Conservation (phyloP, 176 grass and related monocot species). For the Aegilops tauschii region DNA sequence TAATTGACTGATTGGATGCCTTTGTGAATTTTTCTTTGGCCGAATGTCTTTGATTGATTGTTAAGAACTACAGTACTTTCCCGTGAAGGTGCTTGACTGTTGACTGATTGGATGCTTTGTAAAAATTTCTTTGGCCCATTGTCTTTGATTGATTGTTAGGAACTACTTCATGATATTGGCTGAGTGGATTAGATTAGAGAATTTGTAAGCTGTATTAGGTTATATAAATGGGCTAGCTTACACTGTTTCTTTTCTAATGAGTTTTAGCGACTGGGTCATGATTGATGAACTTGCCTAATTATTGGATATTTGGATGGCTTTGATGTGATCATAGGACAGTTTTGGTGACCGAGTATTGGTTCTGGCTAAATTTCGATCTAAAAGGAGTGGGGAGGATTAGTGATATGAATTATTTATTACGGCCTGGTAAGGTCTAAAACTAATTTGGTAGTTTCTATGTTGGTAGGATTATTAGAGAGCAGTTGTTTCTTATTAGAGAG, state of each 20-base stretch:
- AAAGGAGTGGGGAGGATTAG: not conserved
- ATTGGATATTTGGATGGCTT: not conserved
- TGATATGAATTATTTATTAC: not conserved
- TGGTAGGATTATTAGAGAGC: not conserved
- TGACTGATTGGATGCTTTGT: not conserved
- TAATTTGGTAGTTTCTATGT: not conserved
- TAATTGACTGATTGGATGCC: not conserved
- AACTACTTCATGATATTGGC: not conserved
- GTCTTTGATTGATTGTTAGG: not conserved
- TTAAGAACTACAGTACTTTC: not conserved
- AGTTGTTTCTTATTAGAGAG: not conserved
- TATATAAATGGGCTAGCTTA: not conserved
- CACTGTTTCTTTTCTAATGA: not conserved
- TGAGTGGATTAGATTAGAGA: not conserved
- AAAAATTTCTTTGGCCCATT: not conserved
- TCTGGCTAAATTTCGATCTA: not conserved
- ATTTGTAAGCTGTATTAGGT: not conserved
- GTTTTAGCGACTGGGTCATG: not conserved
- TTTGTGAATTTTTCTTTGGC: not conserved
- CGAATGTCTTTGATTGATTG: not conserved
- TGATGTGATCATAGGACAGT: not conserved
- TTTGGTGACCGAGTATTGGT: not conserved
- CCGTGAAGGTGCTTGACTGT: conserved; percentile 40
- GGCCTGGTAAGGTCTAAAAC: not conserved
- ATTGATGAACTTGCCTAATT: not conserved